phyloP scores from a whole-genome alignment of 176 grass and related monocot species.

The Carex myosuroides region DNA sequence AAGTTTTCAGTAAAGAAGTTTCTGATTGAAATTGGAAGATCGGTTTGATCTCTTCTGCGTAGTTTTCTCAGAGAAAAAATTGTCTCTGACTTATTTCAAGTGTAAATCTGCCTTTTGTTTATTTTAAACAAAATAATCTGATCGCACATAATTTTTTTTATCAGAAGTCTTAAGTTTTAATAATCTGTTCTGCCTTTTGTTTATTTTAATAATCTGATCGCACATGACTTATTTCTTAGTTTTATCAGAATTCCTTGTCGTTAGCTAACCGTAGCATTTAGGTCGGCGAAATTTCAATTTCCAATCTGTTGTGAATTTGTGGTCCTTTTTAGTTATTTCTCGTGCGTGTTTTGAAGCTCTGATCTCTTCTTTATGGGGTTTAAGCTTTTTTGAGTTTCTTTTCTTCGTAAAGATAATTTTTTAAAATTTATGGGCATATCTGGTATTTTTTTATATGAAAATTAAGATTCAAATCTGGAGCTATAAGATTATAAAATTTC shows the following conservation, averaged over 20 bases:
- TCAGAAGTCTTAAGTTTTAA: too few relatives aligned
- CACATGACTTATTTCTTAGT: not conserved
- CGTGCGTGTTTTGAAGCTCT: not conserved
- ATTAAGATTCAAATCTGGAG: not conserved
- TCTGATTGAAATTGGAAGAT: not conserved
- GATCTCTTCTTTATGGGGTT: not conserved
- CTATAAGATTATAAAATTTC: not conserved
- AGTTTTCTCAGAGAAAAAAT: not conserved
- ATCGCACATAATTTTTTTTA: not conserved
- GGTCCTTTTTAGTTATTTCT: not conserved
- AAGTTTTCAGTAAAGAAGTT: conserved; percentile 1
- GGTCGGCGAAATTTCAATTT: not conserved
- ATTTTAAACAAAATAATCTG: not conserved
- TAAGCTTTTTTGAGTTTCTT: not conserved
- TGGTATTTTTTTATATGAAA: not conserved
- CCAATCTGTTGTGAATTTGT: not conserved
- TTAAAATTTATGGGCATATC: not conserved
- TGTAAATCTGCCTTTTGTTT: not conserved
- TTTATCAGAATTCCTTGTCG: not conserved
- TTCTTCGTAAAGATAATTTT: not conserved
- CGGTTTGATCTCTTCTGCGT: not conserved
- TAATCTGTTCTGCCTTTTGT: not conserved
- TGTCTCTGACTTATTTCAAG: not conserved
- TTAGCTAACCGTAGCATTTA: not conserved
- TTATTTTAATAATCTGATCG: conserved; percentile 13